Percentiles rank a stretch among this genome's conserved stretches.
Conservation (phyloP, 2,329 filamentous ascomycete species). For the Penicillium sp. region DNA sequence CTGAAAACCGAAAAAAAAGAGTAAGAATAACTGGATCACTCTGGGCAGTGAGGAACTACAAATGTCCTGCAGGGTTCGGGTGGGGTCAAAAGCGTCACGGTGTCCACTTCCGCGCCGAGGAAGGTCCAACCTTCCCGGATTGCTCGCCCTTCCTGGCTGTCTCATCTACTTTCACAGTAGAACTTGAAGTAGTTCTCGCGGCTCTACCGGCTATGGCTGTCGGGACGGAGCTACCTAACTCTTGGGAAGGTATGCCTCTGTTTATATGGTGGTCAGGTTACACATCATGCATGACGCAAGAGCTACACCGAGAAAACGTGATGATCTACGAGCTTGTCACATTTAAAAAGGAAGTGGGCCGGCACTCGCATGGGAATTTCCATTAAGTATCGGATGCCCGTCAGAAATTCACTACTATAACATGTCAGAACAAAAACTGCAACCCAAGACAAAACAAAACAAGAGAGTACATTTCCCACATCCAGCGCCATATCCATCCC, state of each 20-base stretch:
- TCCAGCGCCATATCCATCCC: slow-evolving; percentile 14
- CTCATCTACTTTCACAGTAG: neutral
- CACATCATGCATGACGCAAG: slow-evolving; percentile 13
- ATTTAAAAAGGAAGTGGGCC: neutral
- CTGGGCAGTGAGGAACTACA: slow-evolving; percentile 7
- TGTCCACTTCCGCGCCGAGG: slow-evolving; percentile 14
- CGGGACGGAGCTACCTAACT: neutral
- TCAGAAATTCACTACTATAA: no score
- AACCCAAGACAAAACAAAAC: no score
- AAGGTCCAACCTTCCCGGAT: slow-evolving; percentile 23
- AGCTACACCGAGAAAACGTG: slow-evolving; percentile 3
- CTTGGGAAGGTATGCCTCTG: neutral
- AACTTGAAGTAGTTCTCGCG: no score
- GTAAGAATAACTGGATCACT: neutral
- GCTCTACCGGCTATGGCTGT: no score
- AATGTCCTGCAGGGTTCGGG: slow-evolving; percentile 17
- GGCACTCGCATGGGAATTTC: no score
- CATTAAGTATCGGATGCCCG: no score
- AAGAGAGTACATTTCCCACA: neutral
- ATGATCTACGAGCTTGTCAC: neutral
- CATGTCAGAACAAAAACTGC: no score
- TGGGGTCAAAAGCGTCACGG: slow-evolving; percentile 17
- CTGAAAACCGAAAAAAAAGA: neutral
- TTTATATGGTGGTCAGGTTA: neutral
- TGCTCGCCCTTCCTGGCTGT: slow-evolving; percentile 1